These are phyloP conservation scores for Ophiostoma sp. DNA, from an alignment of 2,329 filamentous ascomycete species.

Conservation along the genomic window DNA sequence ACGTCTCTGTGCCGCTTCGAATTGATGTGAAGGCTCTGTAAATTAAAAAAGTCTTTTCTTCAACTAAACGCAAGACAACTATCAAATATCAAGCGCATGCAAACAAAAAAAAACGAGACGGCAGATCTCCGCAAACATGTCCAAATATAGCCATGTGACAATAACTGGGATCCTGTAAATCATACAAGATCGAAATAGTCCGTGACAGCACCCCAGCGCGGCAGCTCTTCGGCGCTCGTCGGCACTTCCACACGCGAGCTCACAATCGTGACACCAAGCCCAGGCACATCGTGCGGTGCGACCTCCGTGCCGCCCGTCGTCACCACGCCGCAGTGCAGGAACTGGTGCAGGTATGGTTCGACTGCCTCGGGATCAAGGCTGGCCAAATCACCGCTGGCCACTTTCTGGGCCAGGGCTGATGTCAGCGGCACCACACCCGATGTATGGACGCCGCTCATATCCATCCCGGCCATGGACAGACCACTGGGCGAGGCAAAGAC, in stretches of 20 bases:
- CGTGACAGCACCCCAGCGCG: conserved; percentile 34
- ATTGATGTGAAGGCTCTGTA: neutral
- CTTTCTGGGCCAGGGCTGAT: conserved; percentile 41
- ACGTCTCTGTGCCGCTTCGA: too few species aligned
- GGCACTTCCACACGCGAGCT: conserved; percentile 38
- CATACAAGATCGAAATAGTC: conserved; percentile 27
- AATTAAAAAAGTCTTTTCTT: neutral
- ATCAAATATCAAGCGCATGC: neutral
- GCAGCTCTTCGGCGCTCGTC: conserved; percentile 33
- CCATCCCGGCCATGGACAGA: conserved; percentile 23
- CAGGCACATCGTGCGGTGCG: conserved; percentile 30
- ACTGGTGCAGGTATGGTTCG: conserved; percentile 39
- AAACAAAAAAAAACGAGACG: too few species aligned
- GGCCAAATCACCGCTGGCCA: conserved; percentile 35
- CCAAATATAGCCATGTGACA: neutral
- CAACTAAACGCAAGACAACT: neutral
- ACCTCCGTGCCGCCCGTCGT: conserved; percentile 31
- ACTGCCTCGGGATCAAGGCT: conserved; percentile 37
- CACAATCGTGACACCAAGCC: conserved; percentile 36
- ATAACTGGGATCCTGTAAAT: neutral
- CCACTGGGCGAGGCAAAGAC: conserved; percentile 42
- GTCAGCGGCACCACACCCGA: conserved; percentile 51
- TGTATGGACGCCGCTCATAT: conserved; percentile 35
- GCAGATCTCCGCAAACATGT: neutral
- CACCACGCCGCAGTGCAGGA: conserved; percentile 36